Evolutionary conservation across 2,329 filamentous ascomycete genomes (phyloP).

Genomic region (Arthrinium phaeospermum): DNA sequence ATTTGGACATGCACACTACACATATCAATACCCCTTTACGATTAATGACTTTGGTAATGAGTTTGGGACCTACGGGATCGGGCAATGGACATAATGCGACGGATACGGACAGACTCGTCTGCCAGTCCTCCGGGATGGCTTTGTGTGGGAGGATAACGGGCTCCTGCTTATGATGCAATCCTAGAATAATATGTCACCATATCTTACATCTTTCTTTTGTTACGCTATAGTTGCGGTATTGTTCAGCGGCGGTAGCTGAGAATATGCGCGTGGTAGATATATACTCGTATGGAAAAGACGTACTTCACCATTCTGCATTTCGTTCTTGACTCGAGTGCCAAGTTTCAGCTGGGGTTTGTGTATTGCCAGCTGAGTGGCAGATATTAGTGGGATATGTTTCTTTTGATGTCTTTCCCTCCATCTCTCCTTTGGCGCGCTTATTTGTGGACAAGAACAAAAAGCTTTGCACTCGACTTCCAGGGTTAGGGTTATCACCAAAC

Average conservation of each 20-base stretch:
- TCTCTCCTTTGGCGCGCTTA: no score
- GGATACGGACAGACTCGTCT: background rate
- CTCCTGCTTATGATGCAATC: background rate
- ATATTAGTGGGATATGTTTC: no score
- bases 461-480: background rate
- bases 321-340: background rate
- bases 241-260: background rate
- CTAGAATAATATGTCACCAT: background rate
- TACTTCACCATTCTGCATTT: background rate
- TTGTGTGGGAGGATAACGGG: background rate
- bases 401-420: no score
- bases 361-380: no score
- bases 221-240: background rate
- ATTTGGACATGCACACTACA: background rate
- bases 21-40: constrained; percentile 5
- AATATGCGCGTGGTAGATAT: background rate
- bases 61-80: background rate
- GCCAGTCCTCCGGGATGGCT: background rate
- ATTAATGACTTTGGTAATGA: constrained; percentile 2
- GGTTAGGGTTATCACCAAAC: background rate
- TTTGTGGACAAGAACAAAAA: background rate
- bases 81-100: background rate
- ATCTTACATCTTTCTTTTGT: background rate
- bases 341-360: background rate
- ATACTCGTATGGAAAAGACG: background rate